These are phyloP conservation scores for Neopestalotiopsis sp. DNA, from an alignment of 2,329 filamentous ascomycete genomes.

Conservation along the genomic window DNA sequence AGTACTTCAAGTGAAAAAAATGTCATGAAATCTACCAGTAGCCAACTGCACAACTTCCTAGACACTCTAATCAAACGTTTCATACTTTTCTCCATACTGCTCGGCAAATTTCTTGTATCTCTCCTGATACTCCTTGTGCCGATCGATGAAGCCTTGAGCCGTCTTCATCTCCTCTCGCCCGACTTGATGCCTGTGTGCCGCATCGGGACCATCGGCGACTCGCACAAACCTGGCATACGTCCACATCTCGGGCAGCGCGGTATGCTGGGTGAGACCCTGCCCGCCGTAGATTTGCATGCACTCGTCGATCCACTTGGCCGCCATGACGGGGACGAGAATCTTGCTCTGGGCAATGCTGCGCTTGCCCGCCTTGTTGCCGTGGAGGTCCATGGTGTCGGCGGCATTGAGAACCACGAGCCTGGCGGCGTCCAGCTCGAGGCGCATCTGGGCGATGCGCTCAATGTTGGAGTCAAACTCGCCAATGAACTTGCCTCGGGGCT, in stretches of 20 bases:
- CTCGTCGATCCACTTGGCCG: slow-evolving; percentile 45
- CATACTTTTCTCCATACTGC: slow-evolving; percentile 33
- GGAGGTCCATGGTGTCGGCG: slow-evolving; percentile 45
- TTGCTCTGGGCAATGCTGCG: slow-evolving; percentile 43
- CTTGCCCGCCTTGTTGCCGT: slow-evolving; percentile 43
- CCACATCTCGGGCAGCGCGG: slow-evolving; percentile 46
- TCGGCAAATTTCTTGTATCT: slow-evolving; percentile 39
- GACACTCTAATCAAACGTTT: background rate
- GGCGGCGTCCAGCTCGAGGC: slow-evolving; percentile 44
- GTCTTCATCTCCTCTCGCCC: slow-evolving; percentile 47
- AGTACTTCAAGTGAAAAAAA: too few species aligned
- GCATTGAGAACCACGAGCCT: slow-evolving; percentile 45
- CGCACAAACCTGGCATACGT: slow-evolving; percentile 46
- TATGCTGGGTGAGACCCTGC: slow-evolving; percentile 46
- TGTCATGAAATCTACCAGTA: too few species aligned
- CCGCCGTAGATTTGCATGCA: slow-evolving; percentile 48
- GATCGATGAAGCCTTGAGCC: slow-evolving; percentile 36
- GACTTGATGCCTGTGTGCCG: slow-evolving; percentile 45
- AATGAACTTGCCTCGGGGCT: slow-evolving; percentile 43
- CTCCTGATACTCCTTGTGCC: slow-evolving; percentile 39
- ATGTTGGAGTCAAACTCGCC: slow-evolving; percentile 46
- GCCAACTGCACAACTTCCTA: background rate
- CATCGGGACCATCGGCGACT: slow-evolving; percentile 46
- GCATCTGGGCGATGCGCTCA: slow-evolving; percentile 45
- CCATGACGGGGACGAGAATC: slow-evolving; percentile 44